phyloP scores from a whole-genome alignment of 345 rosid species.

The Brassica napus region DNA sequence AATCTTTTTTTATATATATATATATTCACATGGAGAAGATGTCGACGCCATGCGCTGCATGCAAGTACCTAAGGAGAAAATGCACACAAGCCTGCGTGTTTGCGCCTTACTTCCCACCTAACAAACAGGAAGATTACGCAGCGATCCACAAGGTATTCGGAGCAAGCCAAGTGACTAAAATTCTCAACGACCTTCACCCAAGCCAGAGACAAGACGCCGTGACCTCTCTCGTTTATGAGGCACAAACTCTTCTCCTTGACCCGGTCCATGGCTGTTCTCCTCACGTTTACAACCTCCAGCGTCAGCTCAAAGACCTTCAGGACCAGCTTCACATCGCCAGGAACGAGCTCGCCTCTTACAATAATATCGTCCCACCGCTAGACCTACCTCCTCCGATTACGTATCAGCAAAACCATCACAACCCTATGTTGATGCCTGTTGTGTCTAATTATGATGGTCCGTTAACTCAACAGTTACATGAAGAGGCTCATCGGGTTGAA shows the following conservation, averaged over 20 bases:
- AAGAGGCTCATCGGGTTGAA: conserved; percentile 18
- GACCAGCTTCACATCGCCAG: background rate
- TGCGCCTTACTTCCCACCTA: conserved; percentile 62
- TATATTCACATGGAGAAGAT: conserved; percentile 17
- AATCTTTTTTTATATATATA: background rate
- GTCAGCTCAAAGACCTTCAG: conserved; percentile 47
- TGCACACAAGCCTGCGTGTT: conserved; percentile 58
- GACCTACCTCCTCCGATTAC: conserved; percentile 23
- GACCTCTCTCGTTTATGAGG: conserved; percentile 53
- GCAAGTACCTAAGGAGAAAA: conserved; percentile 55
- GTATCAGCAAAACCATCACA: conserved; percentile 37
- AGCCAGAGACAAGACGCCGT: conserved; percentile 56
- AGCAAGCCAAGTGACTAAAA: conserved; percentile 54
- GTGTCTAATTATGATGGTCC: background rate
- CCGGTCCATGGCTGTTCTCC: conserved; percentile 68
- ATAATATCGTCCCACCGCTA: conserved; percentile 20
- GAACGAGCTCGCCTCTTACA: background rate
- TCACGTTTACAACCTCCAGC: conserved; percentile 55
- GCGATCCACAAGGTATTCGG: conserved; percentile 56
- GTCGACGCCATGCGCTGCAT: conserved; percentile 62
- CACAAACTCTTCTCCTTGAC: conserved; percentile 60
- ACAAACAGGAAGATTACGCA: conserved; percentile 47
- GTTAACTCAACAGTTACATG: conserved; percentile 26
- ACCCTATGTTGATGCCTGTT: conserved; percentile 4
- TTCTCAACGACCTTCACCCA: conserved; percentile 47